Evolutionary conservation across 345 rosid species (phyloP).

Genomic region (Sonneratia alba): DNA sequence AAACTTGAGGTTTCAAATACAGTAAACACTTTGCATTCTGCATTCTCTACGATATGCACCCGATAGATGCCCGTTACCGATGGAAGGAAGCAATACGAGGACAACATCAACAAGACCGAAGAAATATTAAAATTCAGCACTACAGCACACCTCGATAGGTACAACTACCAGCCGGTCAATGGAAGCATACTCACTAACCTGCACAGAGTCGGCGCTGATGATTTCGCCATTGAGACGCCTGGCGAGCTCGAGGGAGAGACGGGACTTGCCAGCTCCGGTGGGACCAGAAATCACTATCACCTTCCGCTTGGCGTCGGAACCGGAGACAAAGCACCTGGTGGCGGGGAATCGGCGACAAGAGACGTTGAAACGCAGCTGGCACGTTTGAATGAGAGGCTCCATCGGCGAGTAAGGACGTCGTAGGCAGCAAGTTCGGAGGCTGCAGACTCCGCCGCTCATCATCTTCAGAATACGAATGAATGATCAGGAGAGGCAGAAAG

Average conservation of each 20-base stretch:
- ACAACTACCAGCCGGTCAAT: neutral
- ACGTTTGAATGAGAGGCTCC: constrained; percentile 14
- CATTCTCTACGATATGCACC: neutral
- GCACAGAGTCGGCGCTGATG: constrained; percentile 95
- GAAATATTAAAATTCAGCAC: neutral
- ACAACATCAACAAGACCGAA: neutral
- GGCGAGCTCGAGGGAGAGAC: constrained; percentile 83
- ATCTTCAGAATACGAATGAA: constrained; percentile 10
- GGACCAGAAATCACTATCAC: constrained; percentile 87
- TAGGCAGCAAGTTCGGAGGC: constrained; percentile 35
- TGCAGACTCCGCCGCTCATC: constrained; percentile 31
- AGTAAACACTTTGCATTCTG: neutral
- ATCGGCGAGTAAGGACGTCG: constrained; percentile 20
- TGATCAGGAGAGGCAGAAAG: too few species aligned
- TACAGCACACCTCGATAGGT: neutral
- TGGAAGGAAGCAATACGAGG: neutral
- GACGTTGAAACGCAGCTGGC: neutral
- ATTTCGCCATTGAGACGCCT: constrained; percentile 87
- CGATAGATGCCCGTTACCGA: neutral
- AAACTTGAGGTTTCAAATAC: neutral
- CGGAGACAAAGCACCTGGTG: constrained; percentile 26
- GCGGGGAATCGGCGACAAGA: constrained; percentile 14
- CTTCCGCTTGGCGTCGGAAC: constrained; percentile 34
- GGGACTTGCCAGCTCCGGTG: constrained; percentile 83
- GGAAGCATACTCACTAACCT: constrained; percentile 27